These are phyloP conservation scores for Penicillium expansum DNA, from an alignment of 2,329 filamentous ascomycete genomes.

Conservation along the genomic window DNA sequence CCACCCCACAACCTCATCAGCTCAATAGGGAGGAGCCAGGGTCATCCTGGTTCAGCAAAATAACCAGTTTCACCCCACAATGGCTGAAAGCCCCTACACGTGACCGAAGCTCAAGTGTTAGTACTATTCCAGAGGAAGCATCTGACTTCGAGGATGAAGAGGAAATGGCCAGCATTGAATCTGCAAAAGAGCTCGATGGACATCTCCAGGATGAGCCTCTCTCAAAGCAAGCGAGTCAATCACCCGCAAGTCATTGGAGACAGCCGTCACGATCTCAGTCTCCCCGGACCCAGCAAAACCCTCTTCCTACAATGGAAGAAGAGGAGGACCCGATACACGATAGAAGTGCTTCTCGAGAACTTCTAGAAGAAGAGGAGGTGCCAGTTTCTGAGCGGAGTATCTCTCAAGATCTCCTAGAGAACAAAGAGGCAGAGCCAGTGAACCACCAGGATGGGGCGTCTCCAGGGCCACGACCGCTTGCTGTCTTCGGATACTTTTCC, in stretches of 20 bases:
- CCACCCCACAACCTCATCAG: constrained; percentile 25
- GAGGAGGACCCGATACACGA: constrained; percentile 8
- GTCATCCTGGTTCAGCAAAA: constrained; percentile 40
- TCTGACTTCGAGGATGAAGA: constrained; percentile 19
- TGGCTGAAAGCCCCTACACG: constrained; percentile 35
- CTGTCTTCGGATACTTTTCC: constrained; percentile 42
- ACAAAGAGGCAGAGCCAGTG: constrained; percentile 6
- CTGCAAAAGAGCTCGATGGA: constrained; percentile 14
- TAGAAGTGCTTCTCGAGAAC: neutral
- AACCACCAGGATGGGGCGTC: constrained; percentile 11
- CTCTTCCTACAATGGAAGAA: constrained; percentile 9
- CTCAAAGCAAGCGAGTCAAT: constrained; percentile 12
- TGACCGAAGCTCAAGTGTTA: constrained; percentile 17
- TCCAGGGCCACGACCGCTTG: constrained; percentile 25
- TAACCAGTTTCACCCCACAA: constrained; percentile 34
- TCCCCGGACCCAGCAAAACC: constrained; percentile 5
- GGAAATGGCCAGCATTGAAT: constrained; percentile 13
- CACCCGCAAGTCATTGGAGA: constrained; percentile 11
- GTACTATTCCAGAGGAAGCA: constrained; percentile 7
- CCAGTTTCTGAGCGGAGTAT: constrained; percentile 1
- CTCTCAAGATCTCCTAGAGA: neutral
- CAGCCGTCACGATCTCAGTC: constrained; percentile 9
- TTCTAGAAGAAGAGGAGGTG: constrained; percentile 1
- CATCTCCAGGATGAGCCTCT: constrained; percentile 17
- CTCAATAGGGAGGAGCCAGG: constrained; percentile 20